Evolutionary conservation across 208 protist species (phyloP).

Genomic region (Acanthamoeba polyphaga): DNA sequence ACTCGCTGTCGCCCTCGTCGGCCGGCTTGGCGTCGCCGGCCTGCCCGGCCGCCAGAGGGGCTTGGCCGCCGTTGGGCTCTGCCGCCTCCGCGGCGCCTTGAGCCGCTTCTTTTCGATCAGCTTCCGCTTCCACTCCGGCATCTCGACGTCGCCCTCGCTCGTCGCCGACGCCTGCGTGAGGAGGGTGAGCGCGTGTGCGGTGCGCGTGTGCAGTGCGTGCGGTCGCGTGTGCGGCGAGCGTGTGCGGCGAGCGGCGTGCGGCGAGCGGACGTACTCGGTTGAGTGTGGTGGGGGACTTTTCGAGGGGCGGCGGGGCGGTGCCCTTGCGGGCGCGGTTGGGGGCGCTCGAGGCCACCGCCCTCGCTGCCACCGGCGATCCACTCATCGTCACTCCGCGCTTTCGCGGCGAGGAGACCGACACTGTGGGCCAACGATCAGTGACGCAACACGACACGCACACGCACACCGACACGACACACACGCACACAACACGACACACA

Average conservation of each 20-base stretch:
- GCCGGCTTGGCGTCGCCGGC: not conserved
- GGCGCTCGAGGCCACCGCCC: not conserved
- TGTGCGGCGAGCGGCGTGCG: no score
- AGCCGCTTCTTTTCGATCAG: slow-evolving; percentile 24
- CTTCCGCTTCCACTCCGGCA: slow-evolving; percentile 37
- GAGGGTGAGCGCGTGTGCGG: not conserved
- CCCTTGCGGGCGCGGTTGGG: not conserved
- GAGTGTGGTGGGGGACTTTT: not conserved
- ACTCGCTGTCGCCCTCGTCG: not conserved
- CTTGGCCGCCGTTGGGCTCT: not conserved
- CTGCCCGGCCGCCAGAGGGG: not conserved
- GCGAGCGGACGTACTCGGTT: not conserved
- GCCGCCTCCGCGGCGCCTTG: not conserved
- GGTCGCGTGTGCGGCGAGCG: not conserved
- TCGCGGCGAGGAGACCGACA: no score
- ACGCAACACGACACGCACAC: not conserved
- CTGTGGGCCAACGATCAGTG: not conserved
- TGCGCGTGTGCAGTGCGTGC: not conserved
- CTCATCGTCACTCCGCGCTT: not conserved
- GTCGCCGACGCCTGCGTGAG: not conserved
- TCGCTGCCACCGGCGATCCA: not conserved
- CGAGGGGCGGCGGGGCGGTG: not conserved
- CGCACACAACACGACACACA: no score
- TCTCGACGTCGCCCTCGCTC: slow-evolving; percentile 5
- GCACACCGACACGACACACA: not conserved